These are phyloP conservation scores for Maudiozyma bulderi DNA, from an alignment of 805 yeast genomes.

Conservation along the genomic window DNA sequence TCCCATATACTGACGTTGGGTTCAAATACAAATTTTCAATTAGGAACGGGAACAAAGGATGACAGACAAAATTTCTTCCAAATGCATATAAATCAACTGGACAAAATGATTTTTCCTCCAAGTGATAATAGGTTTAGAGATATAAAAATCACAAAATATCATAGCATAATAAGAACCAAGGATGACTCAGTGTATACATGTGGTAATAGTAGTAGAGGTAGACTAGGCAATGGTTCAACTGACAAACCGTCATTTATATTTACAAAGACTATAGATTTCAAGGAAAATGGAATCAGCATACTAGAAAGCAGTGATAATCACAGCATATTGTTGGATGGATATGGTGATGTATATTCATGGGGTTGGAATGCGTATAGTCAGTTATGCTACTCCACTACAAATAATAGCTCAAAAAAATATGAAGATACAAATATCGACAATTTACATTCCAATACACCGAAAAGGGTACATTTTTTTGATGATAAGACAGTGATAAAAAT, in stretches of 20 bases:
- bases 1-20: conserved; percentile 55
- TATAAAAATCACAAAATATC: conserved; percentile 52
- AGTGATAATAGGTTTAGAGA: conserved; percentile 31
- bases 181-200: conserved; percentile 46
- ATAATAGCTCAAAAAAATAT: conserved; percentile 10
- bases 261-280: conserved; percentile 33
- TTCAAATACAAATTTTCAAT: conserved; percentile 47
- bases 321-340: conserved; percentile 44
- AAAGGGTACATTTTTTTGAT: conserved; percentile 17
- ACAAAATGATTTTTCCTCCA: conserved; percentile 3
- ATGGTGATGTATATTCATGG: conserved; percentile 62
- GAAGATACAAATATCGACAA: conserved; percentile 21
- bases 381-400: conserved; percentile 42
- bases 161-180: conserved; percentile 49
- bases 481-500: conserved; percentile 32
- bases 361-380: conserved; percentile 66
- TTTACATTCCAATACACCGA: conserved; percentile 18
- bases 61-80: conserved; percentile 39
- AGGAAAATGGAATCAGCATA: conserved; percentile 25
- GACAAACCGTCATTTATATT: conserved; percentile 36
- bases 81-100: conserved; percentile 28
- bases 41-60: conserved; percentile 59
- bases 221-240: conserved; percentile 50
- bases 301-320: conserved; percentile 59
- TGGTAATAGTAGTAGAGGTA: conserved; percentile 63